phyloP scores from a whole-genome alignment of 768 basidiomycete species.

The Boletus speciosus region DNA sequence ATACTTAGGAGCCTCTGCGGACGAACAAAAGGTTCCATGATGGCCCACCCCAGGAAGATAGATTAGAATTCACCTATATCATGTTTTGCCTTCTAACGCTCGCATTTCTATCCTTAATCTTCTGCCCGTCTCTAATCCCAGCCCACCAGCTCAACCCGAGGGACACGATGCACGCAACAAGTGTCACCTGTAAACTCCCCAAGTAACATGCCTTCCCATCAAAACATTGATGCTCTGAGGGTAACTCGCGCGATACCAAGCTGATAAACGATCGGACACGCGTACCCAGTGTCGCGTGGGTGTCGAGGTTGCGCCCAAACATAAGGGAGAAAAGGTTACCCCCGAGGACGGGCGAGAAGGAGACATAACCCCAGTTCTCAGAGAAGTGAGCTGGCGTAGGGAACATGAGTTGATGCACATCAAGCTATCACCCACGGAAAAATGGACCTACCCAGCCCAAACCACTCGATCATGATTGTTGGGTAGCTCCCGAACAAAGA shows the following conservation, averaged over 20 bases:
- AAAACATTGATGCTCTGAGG: constrained; percentile 46
- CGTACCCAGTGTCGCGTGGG: constrained; percentile 41
- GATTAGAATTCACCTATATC: background rate
- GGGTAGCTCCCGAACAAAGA: constrained; percentile 70
- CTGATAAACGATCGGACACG: background rate
- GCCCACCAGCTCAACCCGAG: constrained; percentile 37
- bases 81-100: background rate
- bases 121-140: constrained; percentile 32
- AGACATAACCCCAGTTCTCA: constrained; percentile 84
- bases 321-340: constrained; percentile 82
- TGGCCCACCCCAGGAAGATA: no score
- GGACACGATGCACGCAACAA: constrained; percentile 34
- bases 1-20: no score
- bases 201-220: constrained; percentile 60
- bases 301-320: constrained; percentile 79
- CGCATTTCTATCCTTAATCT: constrained; percentile 1
- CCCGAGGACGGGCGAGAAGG: constrained; percentile 69
- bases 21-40: background rate
- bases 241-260: constrained; percentile 14
- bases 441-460: constrained; percentile 67
- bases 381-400: constrained; percentile 57
- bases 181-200: constrained; percentile 50
- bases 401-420: background rate
- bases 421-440: background rate
- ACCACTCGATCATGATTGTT: constrained; percentile 84